Base-by-base conservation (phyloP, 2,329 filamentous ascomycete genomes). In the Neodidymelliopsis sp. region DNA sequence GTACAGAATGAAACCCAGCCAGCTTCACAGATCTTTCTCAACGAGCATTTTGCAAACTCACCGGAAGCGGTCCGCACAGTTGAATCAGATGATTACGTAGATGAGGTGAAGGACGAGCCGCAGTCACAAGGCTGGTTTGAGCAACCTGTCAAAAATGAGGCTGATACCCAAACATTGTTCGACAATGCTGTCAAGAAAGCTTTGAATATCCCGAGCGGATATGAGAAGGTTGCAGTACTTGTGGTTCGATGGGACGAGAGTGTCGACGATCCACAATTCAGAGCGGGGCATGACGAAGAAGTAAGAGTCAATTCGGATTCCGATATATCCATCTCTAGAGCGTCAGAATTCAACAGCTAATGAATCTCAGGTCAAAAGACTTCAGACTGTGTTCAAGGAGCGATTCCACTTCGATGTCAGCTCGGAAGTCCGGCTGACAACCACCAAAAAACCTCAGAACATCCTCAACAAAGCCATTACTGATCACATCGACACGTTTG, bases 211-310 rank as follows among this genome's bases (percentile, higher is more conserved):
- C 63, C 65, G 2, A 54, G 43, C 29, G 54, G 57, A 11, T 71
- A 71, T 35, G 30, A 42, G 6, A 50, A 66, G 24, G 66, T 67
- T 3, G 53, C 60, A 4, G 63, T 64, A 0, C 40, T 71, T 8
- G 54, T 71, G 1, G 45, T 70, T 4, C 49, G 59, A 23, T 70
- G 66, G 67, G 36, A 59, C 15, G 36, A 57, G 8, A 27, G 55
- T 1, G 35, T 68, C 4, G 63, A 68, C 25, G 49, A 62, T 3
- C 48, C 7, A 12, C 7, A 12, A 7, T 31, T 60, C 4, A 28
- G 39, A 8, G 31, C 33, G 2, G 55, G 52, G 4, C 60, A 62
- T 30, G 23, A 45, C 7, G 12, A 53, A 23, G 57, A 59, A 33
- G 57, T 62, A n/a, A n/a, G 10, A 44, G 52, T 48, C 19, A 28